Evolutionary conservation across 106 monocot species (phyloP).

Genomic region (Platanthera zijinensis): DNA sequence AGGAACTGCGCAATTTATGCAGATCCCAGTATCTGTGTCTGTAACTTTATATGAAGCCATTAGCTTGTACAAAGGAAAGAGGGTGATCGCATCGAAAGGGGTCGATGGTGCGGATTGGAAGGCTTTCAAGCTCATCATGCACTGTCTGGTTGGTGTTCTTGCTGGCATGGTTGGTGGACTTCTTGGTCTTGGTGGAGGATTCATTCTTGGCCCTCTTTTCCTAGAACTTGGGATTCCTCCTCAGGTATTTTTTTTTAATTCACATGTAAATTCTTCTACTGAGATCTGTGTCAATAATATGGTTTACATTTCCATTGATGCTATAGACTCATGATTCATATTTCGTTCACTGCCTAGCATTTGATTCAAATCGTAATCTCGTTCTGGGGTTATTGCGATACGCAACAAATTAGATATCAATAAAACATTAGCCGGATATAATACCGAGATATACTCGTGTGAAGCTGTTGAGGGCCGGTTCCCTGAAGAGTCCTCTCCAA

Average conservation of each 20-base stretch:
- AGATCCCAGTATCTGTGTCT: slow-evolving; percentile 46
- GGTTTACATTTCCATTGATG: too few relatives aligned
- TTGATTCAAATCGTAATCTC: too few relatives aligned
- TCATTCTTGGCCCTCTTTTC: slow-evolving; percentile 58
- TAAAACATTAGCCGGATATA: too few relatives aligned
- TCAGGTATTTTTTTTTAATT: slow-evolving; percentile 21
- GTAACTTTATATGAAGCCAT: slow-evolving; percentile 35
- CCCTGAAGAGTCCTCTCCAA: too few relatives aligned
- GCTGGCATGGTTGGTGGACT: slow-evolving; percentile 56
- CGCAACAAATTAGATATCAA: too few relatives aligned
- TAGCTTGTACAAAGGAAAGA: slow-evolving; percentile 44
- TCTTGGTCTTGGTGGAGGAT: slow-evolving; percentile 57
- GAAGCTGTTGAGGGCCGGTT: too few relatives aligned
- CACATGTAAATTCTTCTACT: neutral
- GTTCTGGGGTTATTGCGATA: too few relatives aligned
- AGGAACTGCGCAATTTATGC: neutral
- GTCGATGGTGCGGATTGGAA: slow-evolving; percentile 22
- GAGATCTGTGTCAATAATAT: neutral
- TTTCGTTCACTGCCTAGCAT: too few relatives aligned
- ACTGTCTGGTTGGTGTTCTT: slow-evolving; percentile 30
- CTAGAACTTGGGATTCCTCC: slow-evolving; percentile 65
- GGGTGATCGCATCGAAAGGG: slow-evolving; percentile 48
- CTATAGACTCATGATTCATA: too few relatives aligned
- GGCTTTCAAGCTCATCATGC: slow-evolving; percentile 25
- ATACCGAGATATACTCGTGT: too few relatives aligned